Conservation (phyloP, 352 stramenopile species). For the Globisporangium polare region DNA sequence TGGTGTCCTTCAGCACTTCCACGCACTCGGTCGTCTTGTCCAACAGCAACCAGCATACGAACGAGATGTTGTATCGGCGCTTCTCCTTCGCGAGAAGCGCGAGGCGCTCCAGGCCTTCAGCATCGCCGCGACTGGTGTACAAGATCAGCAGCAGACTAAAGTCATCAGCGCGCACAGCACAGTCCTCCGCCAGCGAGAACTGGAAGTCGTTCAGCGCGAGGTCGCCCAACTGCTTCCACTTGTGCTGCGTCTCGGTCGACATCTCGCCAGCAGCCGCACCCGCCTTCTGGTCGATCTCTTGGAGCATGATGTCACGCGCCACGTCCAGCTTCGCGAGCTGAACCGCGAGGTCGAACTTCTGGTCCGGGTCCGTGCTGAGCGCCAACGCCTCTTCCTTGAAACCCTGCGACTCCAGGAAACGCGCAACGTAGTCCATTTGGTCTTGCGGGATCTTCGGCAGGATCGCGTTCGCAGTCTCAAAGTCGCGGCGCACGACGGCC, state of each 20-base stretch:
- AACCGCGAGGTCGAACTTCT: conserved; percentile 98
- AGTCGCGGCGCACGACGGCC: conserved; percentile 97
- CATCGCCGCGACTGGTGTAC: conserved; percentile 95
- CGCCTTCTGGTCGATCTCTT: conserved; percentile 73
- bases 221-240: conserved; percentile 97
- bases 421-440: conserved; percentile 77
- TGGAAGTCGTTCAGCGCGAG: conserved; percentile 92
- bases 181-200: conserved; percentile 93
- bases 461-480: conserved; percentile 96
- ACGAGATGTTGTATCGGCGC: conserved; percentile 94
- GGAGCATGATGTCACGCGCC: conserved; percentile 92
- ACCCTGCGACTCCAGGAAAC: conserved; percentile 98
- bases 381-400: conserved; percentile 97
- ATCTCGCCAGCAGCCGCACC: conserved; percentile 61
- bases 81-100: conserved; percentile 85
- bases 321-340: conserved; percentile 96
- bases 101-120: conserved; percentile 88
- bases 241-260: conserved; percentile 94
- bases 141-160: conserved; percentile 96
- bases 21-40: conserved; percentile 95
- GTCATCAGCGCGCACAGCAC: conserved; percentile 94
- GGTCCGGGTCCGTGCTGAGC: conserved; percentile 93
- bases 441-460: conserved; percentile 92
- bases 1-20: conserved; percentile 93
- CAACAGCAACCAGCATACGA: conserved; percentile 95